Base-by-base conservation (phyloP, 805 yeast genomes). In the Teunomyces pallodes region DNA sequence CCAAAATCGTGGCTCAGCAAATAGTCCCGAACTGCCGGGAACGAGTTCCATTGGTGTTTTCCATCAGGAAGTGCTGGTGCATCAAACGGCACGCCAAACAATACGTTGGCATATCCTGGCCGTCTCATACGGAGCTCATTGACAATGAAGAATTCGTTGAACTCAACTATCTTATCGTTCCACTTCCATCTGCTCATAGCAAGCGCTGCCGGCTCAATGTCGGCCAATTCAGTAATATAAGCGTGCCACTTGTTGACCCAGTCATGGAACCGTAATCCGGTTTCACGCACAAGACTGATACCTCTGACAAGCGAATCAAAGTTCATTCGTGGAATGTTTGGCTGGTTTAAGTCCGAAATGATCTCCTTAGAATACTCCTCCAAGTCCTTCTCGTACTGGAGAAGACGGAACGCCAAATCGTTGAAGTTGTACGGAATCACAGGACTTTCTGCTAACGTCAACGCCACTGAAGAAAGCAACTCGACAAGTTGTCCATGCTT, bases 21-120 rank as follows among this genome's bases (percentile, higher is more conserved):
- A 0, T 81, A 83, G 59, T 90, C 96, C 51, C 95, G 75, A 2
- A 90, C 76, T 4, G 79, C 78, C 0, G 97, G 97, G 60, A 87
- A 90, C 2, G 87, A 75, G 65, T 83, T 82, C 77, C 86, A 79
- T 35, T 77, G 70, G 50, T 68, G 74, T 10, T 66, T 65, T 9
- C 58, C 60, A 36, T 56, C 55, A 5, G 58, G 56, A 2, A 47
- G 50, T 8, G 59, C 60, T 0, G 90, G 89, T 5, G 82, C 79
- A 58, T 75, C 69, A 44, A 75, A 60, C 42, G 87, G 82, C 5
- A 87, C 85, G 0, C 96, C 97, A 62, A 81, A 81, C 4, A 90
- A 55, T 1, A 76, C 61, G 58, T 89, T 90, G 56, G 76, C 74
- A 60, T 80, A 86, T 72, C 91, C 90, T 12, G 80, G 72, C 31